phyloP scores from a whole-genome alignment of 495 filamentous ascomycete genomes.

The Penicillium mononematosum region DNA sequence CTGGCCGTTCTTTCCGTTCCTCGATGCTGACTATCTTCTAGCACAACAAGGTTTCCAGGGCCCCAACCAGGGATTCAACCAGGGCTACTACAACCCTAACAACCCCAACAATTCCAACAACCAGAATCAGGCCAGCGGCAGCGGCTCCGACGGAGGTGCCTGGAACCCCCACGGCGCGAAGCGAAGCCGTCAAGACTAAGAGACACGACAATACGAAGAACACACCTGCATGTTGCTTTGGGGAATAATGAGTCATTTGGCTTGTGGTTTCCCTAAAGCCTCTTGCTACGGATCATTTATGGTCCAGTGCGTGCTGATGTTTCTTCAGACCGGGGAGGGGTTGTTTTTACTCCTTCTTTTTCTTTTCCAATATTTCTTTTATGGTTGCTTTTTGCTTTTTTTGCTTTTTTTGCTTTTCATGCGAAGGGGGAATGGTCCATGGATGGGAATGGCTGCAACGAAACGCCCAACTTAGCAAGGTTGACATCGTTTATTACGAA shows the following conservation, averaged over 20 bases:
- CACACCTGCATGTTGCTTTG: too few relatives aligned
- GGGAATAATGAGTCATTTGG: neutral
- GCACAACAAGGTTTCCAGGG: conserved; percentile 60
- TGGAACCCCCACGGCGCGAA: conserved; percentile 88
- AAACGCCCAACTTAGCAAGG: neutral
- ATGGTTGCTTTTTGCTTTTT: neutral
- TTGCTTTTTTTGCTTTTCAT: neutral
- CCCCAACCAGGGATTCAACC: conserved; percentile 68
- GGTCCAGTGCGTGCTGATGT: neutral
- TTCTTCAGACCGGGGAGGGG: neutral
- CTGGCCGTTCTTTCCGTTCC: neutral
- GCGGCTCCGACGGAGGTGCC: conserved; percentile 48
- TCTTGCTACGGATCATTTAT: neutral
- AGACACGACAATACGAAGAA: conserved; percentile 54
- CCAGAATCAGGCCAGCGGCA: conserved; percentile 40
- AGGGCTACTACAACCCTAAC: conserved; percentile 26
- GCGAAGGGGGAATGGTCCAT: neutral
- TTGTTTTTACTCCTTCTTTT: neutral
- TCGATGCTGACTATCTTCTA: conserved; percentile 13
- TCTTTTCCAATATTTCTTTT: neutral
- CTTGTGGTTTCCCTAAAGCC: neutral
- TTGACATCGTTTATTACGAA: neutral
- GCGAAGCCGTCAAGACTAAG: conserved; percentile 65
- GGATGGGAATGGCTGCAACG: neutral
- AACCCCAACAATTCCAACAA: conserved; percentile 57